Evolutionary conservation across 768 basidiomycete species (phyloP).

Genomic region (Suillus alpinus): DNA sequence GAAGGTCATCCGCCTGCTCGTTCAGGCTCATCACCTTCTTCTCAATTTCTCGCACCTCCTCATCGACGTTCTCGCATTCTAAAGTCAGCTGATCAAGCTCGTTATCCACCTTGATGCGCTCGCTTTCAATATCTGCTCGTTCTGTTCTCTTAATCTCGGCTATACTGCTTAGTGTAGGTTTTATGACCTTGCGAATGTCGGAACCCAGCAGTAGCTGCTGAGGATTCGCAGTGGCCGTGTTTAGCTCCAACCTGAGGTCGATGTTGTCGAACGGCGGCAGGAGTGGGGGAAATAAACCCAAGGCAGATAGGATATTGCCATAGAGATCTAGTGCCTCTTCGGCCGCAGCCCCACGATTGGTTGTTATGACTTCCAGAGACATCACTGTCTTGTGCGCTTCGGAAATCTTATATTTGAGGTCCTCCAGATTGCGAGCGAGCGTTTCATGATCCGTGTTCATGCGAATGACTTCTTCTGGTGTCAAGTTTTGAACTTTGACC

Average conservation of each 20-base stretch:
- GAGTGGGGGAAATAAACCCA: slow-evolving; percentile 77
- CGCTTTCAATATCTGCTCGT: slow-evolving; percentile 68
- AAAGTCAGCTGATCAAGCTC: slow-evolving; percentile 74
- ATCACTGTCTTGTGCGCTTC: slow-evolving; percentile 73
- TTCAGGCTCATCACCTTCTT: slow-evolving; percentile 68
- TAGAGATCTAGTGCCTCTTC: slow-evolving; percentile 84
- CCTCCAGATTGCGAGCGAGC: slow-evolving; percentile 68
- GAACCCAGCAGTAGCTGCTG: slow-evolving; percentile 65
- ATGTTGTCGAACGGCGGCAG: slow-evolving; percentile 67
- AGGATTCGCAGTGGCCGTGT: slow-evolving; percentile 70
- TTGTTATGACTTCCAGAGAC: slow-evolving; percentile 80
- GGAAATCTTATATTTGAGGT: slow-evolving; percentile 70
- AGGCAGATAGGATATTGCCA: slow-evolving; percentile 65
- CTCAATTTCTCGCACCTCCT: slow-evolving; percentile 71
- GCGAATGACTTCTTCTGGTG: slow-evolving; percentile 84
- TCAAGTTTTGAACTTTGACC: slow-evolving; percentile 85
- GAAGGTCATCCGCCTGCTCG: slow-evolving; percentile 76
- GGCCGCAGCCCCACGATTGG: slow-evolving; percentile 74
- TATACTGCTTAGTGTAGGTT: slow-evolving; percentile 70
- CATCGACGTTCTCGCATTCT: slow-evolving; percentile 79
- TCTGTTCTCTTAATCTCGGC: slow-evolving; percentile 73
- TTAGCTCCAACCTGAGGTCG: slow-evolving; percentile 79
- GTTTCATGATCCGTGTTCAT: slow-evolving; percentile 91
- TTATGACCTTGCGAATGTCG: slow-evolving; percentile 69
- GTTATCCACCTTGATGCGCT: slow-evolving; percentile 77